Percentiles rank a stretch among this genome's conserved stretches.
These are phyloP conservation scores for Coemansia sp. DNA, from an alignment of 192 early-diverging fungal species.

Conservation along the genomic window DNA sequence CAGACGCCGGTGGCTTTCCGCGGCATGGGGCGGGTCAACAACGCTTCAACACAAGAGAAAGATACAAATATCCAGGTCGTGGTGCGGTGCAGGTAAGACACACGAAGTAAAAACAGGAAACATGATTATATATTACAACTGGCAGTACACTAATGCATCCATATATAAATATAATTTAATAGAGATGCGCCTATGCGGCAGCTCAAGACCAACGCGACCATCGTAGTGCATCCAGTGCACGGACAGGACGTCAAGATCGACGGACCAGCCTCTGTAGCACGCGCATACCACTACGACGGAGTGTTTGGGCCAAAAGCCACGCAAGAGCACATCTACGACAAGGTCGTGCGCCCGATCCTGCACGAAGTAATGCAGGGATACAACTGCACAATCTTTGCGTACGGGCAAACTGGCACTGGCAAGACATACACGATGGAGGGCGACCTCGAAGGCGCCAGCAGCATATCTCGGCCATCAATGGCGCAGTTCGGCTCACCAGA, in stretches of 20 bases:
- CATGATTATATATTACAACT: no score
- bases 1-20: conserved; percentile 1
- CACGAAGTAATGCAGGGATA: conserved; percentile 73
- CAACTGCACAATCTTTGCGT: conserved; percentile 83
- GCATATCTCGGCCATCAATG: background rate
- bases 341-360: conserved; percentile 77
- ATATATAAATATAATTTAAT: no score
- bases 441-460: conserved; percentile 54
- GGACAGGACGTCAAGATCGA: conserved; percentile 65
- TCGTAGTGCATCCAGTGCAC: conserved; percentile 54
- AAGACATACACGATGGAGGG: conserved; percentile 99
- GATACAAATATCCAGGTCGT: conserved; percentile 81
- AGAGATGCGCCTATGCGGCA: conserved; percentile 19
- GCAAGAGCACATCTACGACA: conserved; percentile 79
- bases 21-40: conserved; percentile 9
- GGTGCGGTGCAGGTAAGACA: conserved; percentile 67
- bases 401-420: conserved; percentile 89
- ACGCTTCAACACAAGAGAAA: conserved; percentile 39
- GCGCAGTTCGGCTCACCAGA: background rate
- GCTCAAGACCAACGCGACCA: conserved; percentile 27
- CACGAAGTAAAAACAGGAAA: background rate
- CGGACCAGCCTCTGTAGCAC: conserved; percentile 44
- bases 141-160: no score
- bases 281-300: conserved; percentile 85
- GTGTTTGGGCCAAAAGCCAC: conserved; percentile 76